A percentile compares a stretch with the other conserved stretches of the same genome.
Evolutionary conservation across 2,329 filamentous ascomycete genomes (phyloP).

Genomic region (Fusarium sarcochroum): DNA sequence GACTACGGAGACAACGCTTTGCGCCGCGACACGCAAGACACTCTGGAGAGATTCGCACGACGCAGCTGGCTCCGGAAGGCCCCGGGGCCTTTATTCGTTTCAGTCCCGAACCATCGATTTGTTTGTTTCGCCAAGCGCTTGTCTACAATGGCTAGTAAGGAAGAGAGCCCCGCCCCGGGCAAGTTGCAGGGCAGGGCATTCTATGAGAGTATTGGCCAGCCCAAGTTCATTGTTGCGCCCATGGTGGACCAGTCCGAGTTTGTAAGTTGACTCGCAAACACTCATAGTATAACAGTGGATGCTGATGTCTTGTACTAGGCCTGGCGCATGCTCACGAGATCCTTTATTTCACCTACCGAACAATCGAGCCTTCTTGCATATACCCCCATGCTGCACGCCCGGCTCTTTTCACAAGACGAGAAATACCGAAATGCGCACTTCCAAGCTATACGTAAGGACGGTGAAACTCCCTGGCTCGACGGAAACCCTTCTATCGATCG

Average conservation of each 20-base stretch:
- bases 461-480: conserved; percentile 75
- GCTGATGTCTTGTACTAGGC: conserved; percentile 68
- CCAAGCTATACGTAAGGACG: conserved; percentile 69
- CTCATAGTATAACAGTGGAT: neutral
- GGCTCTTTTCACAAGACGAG: conserved; percentile 82
- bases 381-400: conserved; percentile 95
- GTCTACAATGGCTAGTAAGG: conserved; percentile 52
- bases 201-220: conserved; percentile 94
- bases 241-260: conserved; percentile 99
- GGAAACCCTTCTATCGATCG: conserved; percentile 88
- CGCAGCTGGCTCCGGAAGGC: conserved; percentile 43
- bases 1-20: conserved; percentile 9
- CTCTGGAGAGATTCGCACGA: conserved; percentile 41
- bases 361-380: conserved; percentile 83
- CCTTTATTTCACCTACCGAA: conserved; percentile 80
- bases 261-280: conserved; percentile 66
- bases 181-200: conserved; percentile 90
- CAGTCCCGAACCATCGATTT: conserved; percentile 4
- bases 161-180: conserved; percentile 42
- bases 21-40: conserved; percentile 23
- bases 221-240: conserved; percentile 90
- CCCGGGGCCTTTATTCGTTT: conserved; percentile 37
- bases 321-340: conserved; percentile 96
- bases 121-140: conserved; percentile 34
- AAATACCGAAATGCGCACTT: conserved; percentile 87